These are phyloP conservation scores for Aspergillus cristatus DNA, from an alignment of 495 filamentous ascomycete genomes.

Conservation along the genomic window DNA sequence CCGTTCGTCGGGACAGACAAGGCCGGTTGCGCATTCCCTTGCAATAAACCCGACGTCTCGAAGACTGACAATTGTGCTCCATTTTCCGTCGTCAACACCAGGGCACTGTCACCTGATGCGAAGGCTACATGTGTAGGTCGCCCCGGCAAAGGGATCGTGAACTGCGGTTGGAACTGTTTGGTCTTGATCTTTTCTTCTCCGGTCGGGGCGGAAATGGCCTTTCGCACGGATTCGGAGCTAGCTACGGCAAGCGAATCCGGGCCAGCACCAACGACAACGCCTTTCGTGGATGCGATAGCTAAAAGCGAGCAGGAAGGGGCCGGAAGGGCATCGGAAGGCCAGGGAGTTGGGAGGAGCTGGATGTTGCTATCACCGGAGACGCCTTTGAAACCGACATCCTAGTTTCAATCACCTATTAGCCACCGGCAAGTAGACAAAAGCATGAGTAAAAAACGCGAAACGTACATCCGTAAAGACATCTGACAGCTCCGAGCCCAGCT, in stretches of 20 bases:
- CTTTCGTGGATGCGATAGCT: conserved; percentile 69
- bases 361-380: conserved; percentile 74
- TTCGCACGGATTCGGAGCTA: conserved; percentile 65
- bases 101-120: conserved; percentile 70
- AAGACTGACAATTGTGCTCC: conserved; percentile 81
- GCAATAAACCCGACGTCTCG: conserved; percentile 53
- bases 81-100: conserved; percentile 74
- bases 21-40: conserved; percentile 53
- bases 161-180: conserved; percentile 63
- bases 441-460: conserved; percentile 1
- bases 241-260: conserved; percentile 71
- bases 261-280: conserved; percentile 77
- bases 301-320: conserved; percentile 75
- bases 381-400: conserved; percentile 78
- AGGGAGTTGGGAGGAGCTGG: conserved; percentile 67
- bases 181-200: conserved; percentile 49
- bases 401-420: conserved; percentile 8
- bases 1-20: conserved; percentile 73
- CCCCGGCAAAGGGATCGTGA: conserved; percentile 60
- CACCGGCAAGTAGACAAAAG: background rate
- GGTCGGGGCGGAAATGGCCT: conserved; percentile 55
- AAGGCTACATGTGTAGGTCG: conserved; percentile 86
- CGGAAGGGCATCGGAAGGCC: conserved; percentile 66
- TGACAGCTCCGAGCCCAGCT: conserved; percentile 35
- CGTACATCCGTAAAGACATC: conserved; percentile 42